Evolutionary conservation across 257 asterid species (phyloP).

Genomic region (Eucommia ulmoides): DNA sequence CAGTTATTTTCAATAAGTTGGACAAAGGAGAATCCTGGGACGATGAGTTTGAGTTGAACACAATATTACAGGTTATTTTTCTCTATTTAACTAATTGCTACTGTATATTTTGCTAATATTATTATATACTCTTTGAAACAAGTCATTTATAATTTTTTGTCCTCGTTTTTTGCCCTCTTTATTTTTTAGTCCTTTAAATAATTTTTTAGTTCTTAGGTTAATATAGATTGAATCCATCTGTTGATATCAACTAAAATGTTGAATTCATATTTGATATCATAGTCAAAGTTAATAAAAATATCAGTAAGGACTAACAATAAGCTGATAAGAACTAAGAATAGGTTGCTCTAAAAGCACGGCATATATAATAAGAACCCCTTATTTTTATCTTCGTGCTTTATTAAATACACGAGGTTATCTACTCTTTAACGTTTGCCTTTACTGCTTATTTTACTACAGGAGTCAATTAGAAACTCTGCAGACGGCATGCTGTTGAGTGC

Average conservation of each 20-base stretch:
- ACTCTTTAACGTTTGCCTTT: too few species aligned
- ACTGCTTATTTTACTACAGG: slow-evolving; percentile 37
- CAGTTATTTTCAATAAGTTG: slow-evolving; percentile 67
- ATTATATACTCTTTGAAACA: background rate
- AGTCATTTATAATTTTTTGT: background rate
- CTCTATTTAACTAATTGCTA: slow-evolving; percentile 6
- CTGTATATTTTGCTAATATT: background rate
- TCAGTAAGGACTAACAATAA: too few species aligned
- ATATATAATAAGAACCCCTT: too few species aligned
- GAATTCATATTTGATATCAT: too few species aligned
- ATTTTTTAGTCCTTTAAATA: background rate
- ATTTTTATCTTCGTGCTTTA: too few species aligned
- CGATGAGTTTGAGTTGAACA: slow-evolving; percentile 95
- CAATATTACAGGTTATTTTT: slow-evolving; percentile 64
- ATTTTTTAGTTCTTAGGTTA: too few species aligned
- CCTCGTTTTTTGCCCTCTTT: background rate
- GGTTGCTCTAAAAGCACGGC: too few species aligned
- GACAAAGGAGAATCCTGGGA: slow-evolving; percentile 88
- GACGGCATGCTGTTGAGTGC: slow-evolving; percentile 65
- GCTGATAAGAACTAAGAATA: too few species aligned
- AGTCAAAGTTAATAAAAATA: too few species aligned
- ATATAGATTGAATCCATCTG: too few species aligned
- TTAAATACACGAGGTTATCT: too few species aligned
- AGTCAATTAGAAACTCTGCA: slow-evolving; percentile 85
- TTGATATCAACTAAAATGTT: too few species aligned